A percentile compares a stretch with the other conserved stretches of the same genome.
These are phyloP conservation scores for Dianthus caryophyllus DNA, from an alignment of 148 eudicot genomes.

Conservation along the genomic window DNA sequence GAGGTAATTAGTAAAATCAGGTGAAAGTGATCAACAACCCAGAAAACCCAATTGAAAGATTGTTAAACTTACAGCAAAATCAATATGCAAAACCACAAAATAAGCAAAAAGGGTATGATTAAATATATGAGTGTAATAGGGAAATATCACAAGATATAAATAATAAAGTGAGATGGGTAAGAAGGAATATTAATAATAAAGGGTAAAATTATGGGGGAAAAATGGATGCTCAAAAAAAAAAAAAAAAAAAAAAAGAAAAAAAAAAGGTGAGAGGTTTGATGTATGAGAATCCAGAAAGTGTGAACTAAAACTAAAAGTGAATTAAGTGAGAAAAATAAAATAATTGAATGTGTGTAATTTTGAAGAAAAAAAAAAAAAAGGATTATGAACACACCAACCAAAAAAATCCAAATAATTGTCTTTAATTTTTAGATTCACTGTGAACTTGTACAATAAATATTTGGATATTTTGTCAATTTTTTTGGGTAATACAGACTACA, in stretches of 20 bases:
- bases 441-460: no score
- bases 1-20: not conserved
- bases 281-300: constrained; percentile 11
- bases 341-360: constrained; percentile 14
- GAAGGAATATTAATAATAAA: constrained; percentile 8
- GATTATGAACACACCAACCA: no score
- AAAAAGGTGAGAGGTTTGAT: not conserved
- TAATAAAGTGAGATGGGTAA: constrained; percentile 7
- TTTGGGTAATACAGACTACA: no score
- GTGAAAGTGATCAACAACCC: constrained; percentile 8
- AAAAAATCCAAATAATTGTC: no score
- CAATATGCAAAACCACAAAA: constrained; percentile 14
- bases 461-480: no score
- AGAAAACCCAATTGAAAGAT: constrained; percentile 8
- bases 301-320: not conserved
- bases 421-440: no score
- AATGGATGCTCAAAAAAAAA: constrained; percentile 25
- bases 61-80: constrained; percentile 13
- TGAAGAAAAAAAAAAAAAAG: constrained; percentile 2
- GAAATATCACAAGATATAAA: constrained; percentile 13
- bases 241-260: constrained; percentile 1
- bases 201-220: not conserved
- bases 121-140: constrained; percentile 10
- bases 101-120: constrained; percentile 21
- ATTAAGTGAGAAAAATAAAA: constrained; percentile 9